phyloP scores from a whole-genome alignment of 2,329 filamentous ascomycete species.

The Claviceps sp. region DNA sequence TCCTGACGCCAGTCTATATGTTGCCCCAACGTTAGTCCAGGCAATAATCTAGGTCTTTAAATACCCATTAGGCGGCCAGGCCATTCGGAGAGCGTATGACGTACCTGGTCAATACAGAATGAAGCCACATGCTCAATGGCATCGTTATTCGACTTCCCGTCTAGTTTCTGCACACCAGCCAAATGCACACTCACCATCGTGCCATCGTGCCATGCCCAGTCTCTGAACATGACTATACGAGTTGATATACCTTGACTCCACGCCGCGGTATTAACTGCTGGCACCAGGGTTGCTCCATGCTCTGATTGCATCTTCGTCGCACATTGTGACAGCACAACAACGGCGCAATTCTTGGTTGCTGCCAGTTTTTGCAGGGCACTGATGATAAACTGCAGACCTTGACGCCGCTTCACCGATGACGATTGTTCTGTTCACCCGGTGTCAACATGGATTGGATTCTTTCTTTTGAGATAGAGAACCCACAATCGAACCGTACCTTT shows the following conservation, averaged over 20 bases:
- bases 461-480: neutral
- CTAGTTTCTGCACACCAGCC: slow-evolving; percentile 51
- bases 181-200: slow-evolving; percentile 39
- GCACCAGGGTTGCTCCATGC: slow-evolving; percentile 54
- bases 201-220: slow-evolving; percentile 47
- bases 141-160: slow-evolving; percentile 33
- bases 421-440: slow-evolving; percentile 18
- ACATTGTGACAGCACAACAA: slow-evolving; percentile 67
- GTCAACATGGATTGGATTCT: slow-evolving; percentile 1
- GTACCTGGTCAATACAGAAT: slow-evolving; percentile 35
- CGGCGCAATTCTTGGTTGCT: slow-evolving; percentile 55
- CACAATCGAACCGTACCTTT: slow-evolving; percentile 21
- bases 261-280: slow-evolving; percentile 58
- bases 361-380: slow-evolving; percentile 64
- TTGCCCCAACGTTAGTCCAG: neutral
- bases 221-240: slow-evolving; percentile 64
- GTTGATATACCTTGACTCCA: slow-evolving; percentile 73
- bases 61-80: neutral
- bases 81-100: slow-evolving; percentile 6
- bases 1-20: slow-evolving; percentile 28
- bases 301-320: slow-evolving; percentile 65
- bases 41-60: neutral
- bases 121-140: slow-evolving; percentile 31
- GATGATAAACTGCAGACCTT: slow-evolving; percentile 49
- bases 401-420: slow-evolving; percentile 30